Conservation (phyloP, 1,284 basidiomycete species). For the Phellopilus nigrolimitatus region DNA sequence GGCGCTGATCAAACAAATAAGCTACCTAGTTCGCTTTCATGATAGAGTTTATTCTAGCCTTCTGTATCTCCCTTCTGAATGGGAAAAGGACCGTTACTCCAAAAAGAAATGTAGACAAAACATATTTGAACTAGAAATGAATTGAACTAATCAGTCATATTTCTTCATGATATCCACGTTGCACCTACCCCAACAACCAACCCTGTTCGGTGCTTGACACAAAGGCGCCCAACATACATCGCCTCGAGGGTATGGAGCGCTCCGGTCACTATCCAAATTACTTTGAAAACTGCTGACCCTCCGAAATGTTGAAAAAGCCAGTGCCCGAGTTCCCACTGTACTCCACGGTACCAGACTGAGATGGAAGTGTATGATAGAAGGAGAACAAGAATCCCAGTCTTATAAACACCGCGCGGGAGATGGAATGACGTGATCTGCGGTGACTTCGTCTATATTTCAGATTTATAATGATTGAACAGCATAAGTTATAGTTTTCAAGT, state of each 20-base stretch:
- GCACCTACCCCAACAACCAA: constrained; percentile 48
- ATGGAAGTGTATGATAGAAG: constrained; percentile 39
- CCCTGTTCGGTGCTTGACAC: constrained; percentile 51
- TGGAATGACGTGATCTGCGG: constrained; percentile 58
- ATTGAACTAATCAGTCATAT: constrained; percentile 14
- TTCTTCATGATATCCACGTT: constrained; percentile 7
- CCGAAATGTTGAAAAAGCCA: constrained; percentile 11
- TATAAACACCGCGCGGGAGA: constrained; percentile 31
- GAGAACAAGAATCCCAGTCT: constrained; percentile 25
- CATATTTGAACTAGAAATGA: constrained; percentile 42
- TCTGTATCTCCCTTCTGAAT: constrained; percentile 54
- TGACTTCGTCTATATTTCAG: constrained; percentile 45
- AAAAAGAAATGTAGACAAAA: constrained; percentile 42
- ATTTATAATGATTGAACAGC: background rate
- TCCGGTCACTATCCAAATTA: constrained; percentile 30
- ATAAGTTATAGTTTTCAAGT: background rate
- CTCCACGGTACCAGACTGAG: constrained; percentile 30
- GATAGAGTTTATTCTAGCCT: constrained; percentile 66
- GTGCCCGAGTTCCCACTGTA: constrained; percentile 17
- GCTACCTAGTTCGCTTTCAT: constrained; percentile 44
- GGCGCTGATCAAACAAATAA: background rate
- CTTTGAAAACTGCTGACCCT: constrained; percentile 25
- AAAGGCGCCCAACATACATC: constrained; percentile 49
- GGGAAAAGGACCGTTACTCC: constrained; percentile 52
- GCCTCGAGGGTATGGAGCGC: constrained; percentile 46